phyloP scores from a whole-genome alignment of 2,329 filamentous ascomycete genomes.

The Sporothrix luriei region DNA sequence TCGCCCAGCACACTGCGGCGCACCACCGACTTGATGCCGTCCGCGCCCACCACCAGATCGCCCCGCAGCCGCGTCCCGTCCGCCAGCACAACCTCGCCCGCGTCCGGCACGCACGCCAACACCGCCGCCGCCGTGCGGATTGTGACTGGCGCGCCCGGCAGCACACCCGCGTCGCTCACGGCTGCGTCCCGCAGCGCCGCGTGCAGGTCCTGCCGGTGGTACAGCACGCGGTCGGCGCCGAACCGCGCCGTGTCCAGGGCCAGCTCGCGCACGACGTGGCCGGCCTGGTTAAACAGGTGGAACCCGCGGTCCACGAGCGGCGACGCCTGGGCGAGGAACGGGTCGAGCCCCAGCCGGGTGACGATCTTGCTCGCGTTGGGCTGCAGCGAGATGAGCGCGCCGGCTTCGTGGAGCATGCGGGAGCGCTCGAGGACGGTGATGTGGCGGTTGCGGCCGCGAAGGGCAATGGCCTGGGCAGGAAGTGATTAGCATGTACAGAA shows the following conservation, averaged over 20 bases:
- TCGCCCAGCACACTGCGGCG: background rate
- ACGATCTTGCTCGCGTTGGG: conserved; percentile 1
- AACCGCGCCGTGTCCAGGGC: background rate
- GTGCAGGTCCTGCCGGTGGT: conserved; percentile 13
- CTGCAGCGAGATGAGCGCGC: background rate
- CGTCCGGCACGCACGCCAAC: background rate
- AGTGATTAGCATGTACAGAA: background rate
- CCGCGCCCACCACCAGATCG: background rate
- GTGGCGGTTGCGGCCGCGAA: background rate
- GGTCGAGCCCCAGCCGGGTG: background rate
- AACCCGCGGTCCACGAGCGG: background rate
- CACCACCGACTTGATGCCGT: conserved; percentile 5
- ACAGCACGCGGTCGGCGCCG: conserved; percentile 1
- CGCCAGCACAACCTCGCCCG: background rate
- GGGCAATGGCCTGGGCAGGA: background rate
- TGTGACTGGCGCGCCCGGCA: background rate
- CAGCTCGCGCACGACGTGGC: background rate
- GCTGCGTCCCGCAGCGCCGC: background rate
- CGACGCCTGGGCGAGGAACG: background rate
- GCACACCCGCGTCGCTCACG: background rate
- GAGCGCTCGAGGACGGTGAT: conserved; percentile 10
- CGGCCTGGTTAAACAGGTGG: background rate
- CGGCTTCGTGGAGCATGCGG: background rate
- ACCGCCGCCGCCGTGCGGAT: background rate
- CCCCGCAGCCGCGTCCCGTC: background rate